A percentile compares a stretch with the other conserved stretches of the same genome.
These are phyloP conservation scores for Neurospora crassa DNA, from an alignment of 2,329 filamentous ascomycete species.

Conservation along the genomic window DNA sequence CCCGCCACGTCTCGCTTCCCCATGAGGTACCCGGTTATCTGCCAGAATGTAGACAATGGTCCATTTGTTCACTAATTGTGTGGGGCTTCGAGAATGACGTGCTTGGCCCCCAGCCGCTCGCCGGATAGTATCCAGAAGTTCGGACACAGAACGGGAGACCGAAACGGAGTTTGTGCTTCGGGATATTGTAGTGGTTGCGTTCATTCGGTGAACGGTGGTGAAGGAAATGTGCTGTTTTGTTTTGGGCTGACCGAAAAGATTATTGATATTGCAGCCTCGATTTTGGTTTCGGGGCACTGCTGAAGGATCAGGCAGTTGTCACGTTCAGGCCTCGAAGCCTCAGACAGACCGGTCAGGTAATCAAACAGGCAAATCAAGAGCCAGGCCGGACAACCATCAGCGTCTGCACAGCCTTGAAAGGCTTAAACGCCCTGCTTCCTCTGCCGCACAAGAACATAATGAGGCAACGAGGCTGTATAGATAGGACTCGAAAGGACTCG, in stretches of 20 bases:
- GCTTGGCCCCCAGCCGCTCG: conserved; percentile 5
- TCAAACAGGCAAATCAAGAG: neutral
- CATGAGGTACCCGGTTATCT: neutral
- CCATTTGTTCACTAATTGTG: neutral
- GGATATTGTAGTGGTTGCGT: neutral
- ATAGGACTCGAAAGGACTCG: neutral
- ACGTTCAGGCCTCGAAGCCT: neutral
- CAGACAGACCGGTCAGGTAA: neutral
- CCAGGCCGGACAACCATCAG: neutral
- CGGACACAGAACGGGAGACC: neutral
- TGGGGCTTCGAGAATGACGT: conserved; percentile 13
- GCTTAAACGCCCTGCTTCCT: neutral
- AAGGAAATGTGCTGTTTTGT: neutral
- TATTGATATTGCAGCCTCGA: neutral
- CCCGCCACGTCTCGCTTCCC: neutral
- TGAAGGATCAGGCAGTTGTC: neutral
- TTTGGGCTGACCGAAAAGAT: neutral
- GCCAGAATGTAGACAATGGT: neutral
- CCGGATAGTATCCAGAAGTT: neutral
- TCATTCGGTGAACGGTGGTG: too few relatives aligned
- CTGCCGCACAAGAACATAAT: neutral
- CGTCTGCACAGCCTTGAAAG: neutral
- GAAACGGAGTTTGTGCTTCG: neutral
- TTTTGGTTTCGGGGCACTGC: neutral
- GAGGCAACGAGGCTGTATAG: neutral